Conservation (phyloP, 306 rosid species). For the Prunus armeniaca region DNA sequence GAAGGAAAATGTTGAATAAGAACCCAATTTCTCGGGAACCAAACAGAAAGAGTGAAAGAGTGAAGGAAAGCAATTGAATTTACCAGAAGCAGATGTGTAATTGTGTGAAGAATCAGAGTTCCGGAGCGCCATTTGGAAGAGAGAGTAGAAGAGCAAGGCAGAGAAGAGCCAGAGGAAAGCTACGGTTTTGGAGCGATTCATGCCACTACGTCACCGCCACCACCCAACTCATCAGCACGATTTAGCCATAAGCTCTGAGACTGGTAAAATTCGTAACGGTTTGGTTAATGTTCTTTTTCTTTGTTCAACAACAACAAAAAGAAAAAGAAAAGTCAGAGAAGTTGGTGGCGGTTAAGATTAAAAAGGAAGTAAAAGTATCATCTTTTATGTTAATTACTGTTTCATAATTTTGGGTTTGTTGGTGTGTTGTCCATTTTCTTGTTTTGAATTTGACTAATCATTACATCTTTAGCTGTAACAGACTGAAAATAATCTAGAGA, state of each 20-base stretch:
- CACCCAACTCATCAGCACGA: neutral
- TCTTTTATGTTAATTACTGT: no score
- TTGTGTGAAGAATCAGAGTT: constrained; percentile 28
- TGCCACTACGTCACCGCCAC: constrained; percentile 10
- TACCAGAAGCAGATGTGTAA: constrained; percentile 15
- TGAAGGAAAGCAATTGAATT: neutral
- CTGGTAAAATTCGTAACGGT: neutral
- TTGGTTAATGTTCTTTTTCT: neutral
- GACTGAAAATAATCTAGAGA: no score
- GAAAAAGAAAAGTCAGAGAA: neutral
- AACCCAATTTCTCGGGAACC: neutral
- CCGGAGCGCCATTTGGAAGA: constrained; percentile 58
- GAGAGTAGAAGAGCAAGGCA: constrained; percentile 50
- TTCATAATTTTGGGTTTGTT: no score
- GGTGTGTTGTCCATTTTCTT: no score
- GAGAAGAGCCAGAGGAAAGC: constrained; percentile 65
- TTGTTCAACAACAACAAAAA: neutral
- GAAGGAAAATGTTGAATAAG: constrained; percentile 8
- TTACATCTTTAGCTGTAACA: no score
- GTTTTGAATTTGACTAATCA: no score
- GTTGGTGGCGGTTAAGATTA: neutral
- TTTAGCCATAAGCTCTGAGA: constrained; percentile 5
- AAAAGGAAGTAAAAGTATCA: neutral
- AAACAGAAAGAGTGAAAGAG: neutral
- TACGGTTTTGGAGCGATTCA: constrained; percentile 39